Base-by-base conservation (phyloP, 2,329 filamentous ascomycete genomes). In the Pseudogymnoascus sp. region DNA sequence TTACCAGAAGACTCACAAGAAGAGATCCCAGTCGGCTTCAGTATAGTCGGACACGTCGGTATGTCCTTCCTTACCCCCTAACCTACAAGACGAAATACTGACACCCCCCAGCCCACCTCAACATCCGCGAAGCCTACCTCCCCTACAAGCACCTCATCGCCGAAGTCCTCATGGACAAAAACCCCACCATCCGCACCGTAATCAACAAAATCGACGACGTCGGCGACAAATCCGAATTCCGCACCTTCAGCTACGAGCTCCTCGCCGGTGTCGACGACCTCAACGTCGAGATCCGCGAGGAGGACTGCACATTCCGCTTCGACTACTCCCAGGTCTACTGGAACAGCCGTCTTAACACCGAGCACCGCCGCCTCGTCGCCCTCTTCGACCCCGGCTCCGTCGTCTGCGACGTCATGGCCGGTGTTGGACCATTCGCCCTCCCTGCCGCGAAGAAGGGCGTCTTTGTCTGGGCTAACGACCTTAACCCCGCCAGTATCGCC, bases 321-420 rank as follows among this genome's bases (percentile, higher is more conserved):
- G 90, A 99, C 78, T 99, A 96, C 75, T 85, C 89, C 66, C 96
- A 96, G 70, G 95, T 99, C 3, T 99, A 99, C 80, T 99, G 93
- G 93, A 99, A 99, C 77, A 92, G 87, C 71, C 87, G 93, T 68
- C 84, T 99, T 13, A 88, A 96, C 71, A 90, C 87, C 0, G 95
- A 99, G 76, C 95, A 99, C 76, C 86, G 88, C 67, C 83, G 95
- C 2, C 79, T 97, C 15, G 85, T 93, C 64, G 79, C 82, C 61
- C 77, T 88, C 62, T 97, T 97, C 79, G 78, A 85, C 63, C 86
- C 89, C 6, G 93, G 95, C 40, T 90, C 97, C 72, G 92, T 92
- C 3, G 90, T 97, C 1, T 95, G 89, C 77, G 95, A 99, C 75
- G 89, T 97, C 67, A 99, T 97, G 93, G 93, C 93, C 0, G 95